phyloP scores from a whole-genome alignment of 768 basidiomycete species.

The Tylopilus sp. region DNA sequence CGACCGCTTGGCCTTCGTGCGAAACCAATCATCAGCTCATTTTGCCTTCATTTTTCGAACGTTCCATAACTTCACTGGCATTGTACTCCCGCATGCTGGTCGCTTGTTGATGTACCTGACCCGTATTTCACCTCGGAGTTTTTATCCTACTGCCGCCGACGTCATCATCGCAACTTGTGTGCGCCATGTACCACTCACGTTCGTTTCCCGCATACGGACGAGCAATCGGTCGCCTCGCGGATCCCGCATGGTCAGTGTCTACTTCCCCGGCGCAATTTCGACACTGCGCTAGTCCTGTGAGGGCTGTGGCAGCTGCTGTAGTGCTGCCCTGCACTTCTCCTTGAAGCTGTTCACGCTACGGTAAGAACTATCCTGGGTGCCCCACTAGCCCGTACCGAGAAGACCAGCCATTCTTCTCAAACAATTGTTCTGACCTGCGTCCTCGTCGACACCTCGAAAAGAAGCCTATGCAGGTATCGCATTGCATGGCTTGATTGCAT shows the following conservation, averaged over 20 bases:
- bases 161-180: slow-evolving; percentile 24
- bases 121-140: slow-evolving; percentile 15
- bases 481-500: slow-evolving; percentile 2
- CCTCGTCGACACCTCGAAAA: not conserved
- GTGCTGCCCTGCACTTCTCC: slow-evolving; percentile 2
- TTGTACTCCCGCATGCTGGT: slow-evolving; percentile 3
- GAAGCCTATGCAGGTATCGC: not conserved
- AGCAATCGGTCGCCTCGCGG: slow-evolving; percentile 26
- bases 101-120: slow-evolving; percentile 21
- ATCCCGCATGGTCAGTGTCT: slow-evolving; percentile 26
- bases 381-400: not conserved
- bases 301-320: slow-evolving; percentile 18
- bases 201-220: slow-evolving; percentile 27
- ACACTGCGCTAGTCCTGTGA: slow-evolving; percentile 7
- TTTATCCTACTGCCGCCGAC: slow-evolving; percentile 7
- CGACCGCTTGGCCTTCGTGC: slow-evolving; percentile 14
- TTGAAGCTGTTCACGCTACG: slow-evolving; percentile 16
- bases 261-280: slow-evolving; percentile 15
- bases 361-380: not conserved
- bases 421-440: not conserved
- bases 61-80: slow-evolving; percentile 6
- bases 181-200: slow-evolving; percentile 11
- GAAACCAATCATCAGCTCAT: slow-evolving; percentile 9
- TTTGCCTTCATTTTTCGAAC: slow-evolving; percentile 8
- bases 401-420: not conserved